Percentiles rank a stretch among this genome's conserved stretches.
Evolutionary conservation across 495 filamentous ascomycete species (phyloP).

Genomic region (Bacidia gigantensis): DNA sequence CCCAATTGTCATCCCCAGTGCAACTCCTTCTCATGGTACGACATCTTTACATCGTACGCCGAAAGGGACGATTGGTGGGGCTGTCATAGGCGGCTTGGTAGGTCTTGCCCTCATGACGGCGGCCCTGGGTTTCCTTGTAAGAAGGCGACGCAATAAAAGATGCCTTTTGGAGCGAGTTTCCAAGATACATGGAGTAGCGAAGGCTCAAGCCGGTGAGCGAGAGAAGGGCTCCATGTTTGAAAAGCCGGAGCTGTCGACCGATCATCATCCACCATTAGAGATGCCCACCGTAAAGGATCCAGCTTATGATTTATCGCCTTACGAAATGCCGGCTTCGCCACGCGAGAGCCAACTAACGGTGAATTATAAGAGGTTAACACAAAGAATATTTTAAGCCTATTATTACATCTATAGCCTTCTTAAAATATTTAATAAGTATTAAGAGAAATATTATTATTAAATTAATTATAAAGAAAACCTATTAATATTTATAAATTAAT

Average conservation of each 20-base stretch:
- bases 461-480: too few relatives aligned
- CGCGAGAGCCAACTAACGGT: too few relatives aligned
- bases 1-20: not conserved
- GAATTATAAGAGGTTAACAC: too few relatives aligned
- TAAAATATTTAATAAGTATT: too few relatives aligned
- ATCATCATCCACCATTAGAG: slow-evolving; percentile 8
- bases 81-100: not conserved
- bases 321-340: too few relatives aligned
- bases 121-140: not conserved
- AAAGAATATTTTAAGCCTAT: too few relatives aligned
- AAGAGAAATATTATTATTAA: too few relatives aligned
- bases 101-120: not conserved
- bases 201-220: not conserved
- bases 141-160: not conserved
- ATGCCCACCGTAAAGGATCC: not conserved
- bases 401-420: too few relatives aligned
- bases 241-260: slow-evolving; percentile 7
- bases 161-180: not conserved
- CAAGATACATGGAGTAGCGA: not conserved
- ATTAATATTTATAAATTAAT: too few relatives aligned
- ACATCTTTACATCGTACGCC: not conserved
- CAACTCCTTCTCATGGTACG: not conserved
- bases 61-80: slow-evolving; percentile 4
- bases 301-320: not conserved
- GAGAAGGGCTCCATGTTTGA: not conserved